Percentiles rank a stretch among this genome's conserved stretches.
These are phyloP conservation scores for Salix caprea DNA, from an alignment of 345 rosid species.

Conservation along the genomic window DNA sequence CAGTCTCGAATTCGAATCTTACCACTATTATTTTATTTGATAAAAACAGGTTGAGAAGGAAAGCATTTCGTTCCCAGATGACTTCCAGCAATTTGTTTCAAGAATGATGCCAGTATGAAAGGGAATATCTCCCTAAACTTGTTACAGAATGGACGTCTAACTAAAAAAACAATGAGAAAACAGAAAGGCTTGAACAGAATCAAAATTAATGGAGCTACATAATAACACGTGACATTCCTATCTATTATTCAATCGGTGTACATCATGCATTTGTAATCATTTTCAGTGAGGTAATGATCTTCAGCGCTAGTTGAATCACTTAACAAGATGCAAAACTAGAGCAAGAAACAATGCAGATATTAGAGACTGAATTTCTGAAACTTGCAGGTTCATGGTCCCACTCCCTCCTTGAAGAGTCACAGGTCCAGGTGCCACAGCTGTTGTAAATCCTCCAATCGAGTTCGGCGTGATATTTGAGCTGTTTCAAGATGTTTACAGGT, in stretches of 20 bases:
- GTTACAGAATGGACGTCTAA: no score
- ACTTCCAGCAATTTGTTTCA: no score
- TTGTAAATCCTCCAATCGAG: slow-evolving; percentile 25
- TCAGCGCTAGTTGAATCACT: not conserved
- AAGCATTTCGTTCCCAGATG: no score
- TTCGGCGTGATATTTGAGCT: slow-evolving; percentile 41
- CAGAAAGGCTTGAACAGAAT: no score
- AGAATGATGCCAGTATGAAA: no score
- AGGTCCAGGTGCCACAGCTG: slow-evolving; percentile 68
- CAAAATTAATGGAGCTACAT: no score
- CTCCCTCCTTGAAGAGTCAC: slow-evolving; percentile 46
- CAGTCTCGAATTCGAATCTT: no score
- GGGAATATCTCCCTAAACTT: no score
- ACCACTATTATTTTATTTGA: no score
- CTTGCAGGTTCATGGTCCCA: slow-evolving; percentile 18
- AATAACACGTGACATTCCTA: not conserved
- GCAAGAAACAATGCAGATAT: slow-evolving; percentile 33
- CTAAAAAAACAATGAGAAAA: no score
- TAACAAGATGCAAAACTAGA: slow-evolving; percentile 10
- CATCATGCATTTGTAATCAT: not conserved
- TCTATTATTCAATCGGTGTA: not conserved
- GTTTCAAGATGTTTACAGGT: slow-evolving; percentile 18
- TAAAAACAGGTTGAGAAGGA: no score
- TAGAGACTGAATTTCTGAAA: slow-evolving; percentile 25
- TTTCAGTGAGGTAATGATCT: not conserved